Conservation (phyloP, 2,329 filamentous ascomycete genomes). For the Ciborinia camelliae region DNA sequence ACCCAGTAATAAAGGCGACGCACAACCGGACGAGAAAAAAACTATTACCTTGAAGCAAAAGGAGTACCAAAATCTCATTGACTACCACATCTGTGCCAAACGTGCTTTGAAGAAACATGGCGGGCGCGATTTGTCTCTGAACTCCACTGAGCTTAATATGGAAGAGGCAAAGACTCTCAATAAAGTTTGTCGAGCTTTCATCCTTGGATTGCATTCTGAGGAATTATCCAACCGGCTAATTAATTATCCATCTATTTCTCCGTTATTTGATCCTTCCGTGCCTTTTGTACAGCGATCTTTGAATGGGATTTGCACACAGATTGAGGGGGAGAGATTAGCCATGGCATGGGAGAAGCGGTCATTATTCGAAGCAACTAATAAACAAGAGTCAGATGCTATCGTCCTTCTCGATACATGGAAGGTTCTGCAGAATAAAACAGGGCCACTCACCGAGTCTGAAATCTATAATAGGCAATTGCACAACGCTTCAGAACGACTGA, state of each 20-base stretch:
- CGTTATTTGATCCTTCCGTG: slow-evolving; percentile 35
- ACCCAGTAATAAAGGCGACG: not conserved
- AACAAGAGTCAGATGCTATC: slow-evolving; percentile 40
- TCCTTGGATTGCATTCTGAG: slow-evolving; percentile 51
- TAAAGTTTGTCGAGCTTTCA: slow-evolving; percentile 51
- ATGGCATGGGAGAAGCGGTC: slow-evolving; percentile 44
- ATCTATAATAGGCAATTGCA: slow-evolving; percentile 53
- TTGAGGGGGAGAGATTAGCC: slow-evolving; percentile 54
- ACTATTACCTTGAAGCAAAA: slow-evolving; percentile 32
- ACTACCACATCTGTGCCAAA: slow-evolving; percentile 36
- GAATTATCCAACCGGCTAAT: slow-evolving; percentile 46
- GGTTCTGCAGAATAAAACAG: slow-evolving; percentile 37
- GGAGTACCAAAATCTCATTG: slow-evolving; percentile 31
- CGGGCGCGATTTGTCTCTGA: slow-evolving; percentile 32
- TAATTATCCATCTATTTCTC: slow-evolving; percentile 47
- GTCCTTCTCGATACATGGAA: slow-evolving; percentile 47
- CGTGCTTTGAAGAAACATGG: slow-evolving; percentile 33
- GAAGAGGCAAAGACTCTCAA: slow-evolving; percentile 50
- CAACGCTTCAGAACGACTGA: slow-evolving; percentile 47
- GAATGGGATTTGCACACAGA: slow-evolving; percentile 50
- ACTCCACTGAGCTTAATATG: slow-evolving; percentile 27
- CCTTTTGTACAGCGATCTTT: slow-evolving; percentile 45
- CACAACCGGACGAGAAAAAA: not conserved
- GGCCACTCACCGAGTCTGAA: slow-evolving; percentile 44
- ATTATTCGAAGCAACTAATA: slow-evolving; percentile 39